Evolutionary conservation across 1,284 basidiomycete genomes (phyloP), one percentile per base, ranked within the genome.

Genomic region (Cerioporus squamosus): DNA sequence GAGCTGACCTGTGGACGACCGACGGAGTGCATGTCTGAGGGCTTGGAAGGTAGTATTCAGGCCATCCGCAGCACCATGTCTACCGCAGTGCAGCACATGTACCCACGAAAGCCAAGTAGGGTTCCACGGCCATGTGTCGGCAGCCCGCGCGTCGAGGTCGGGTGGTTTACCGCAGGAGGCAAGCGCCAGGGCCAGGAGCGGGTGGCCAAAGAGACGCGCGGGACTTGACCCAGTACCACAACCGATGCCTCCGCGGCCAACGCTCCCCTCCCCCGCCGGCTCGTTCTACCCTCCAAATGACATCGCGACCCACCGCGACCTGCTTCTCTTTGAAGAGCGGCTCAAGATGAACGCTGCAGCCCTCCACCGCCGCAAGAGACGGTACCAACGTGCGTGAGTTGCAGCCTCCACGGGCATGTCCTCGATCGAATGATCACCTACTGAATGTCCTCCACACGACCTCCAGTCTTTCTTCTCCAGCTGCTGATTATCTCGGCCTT

Each of bases 271-370:
- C 2, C 44, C 57, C n/a, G 17, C 51, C 17, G 55, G 54, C 44
- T 65, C 65, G 17, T 87, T 83, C 67, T 77, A 82, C 63, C 91
- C 92, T 0, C 74, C 85, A 12, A 82, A 85, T 61, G 91, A 94
- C 72, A 79, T 80, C 48, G 80, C 86, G 17, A 95, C 94, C 0
- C 95, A 93, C 72, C 83, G 92, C 46, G 97, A 99, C 73, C 79
- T 99, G 26, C 83, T 98, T 39, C 79, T 95, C 51, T 98, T 99
- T 64, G 97, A 99, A 76, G 96, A 99, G 75, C 83, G 97, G 17
- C 85, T 99, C 54, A 98, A 98, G 77, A 92, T 91, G 51, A 98
- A 94, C 72, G 94, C 94, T 3, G 85, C 90, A 10, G 86, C 84
- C 61, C 79, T 98, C 18, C 88, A 92, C 69, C 81, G 86, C 45